These are phyloP conservation scores for Inonotus hispidus DNA, from an alignment of 1,284 basidiomycete species.

Conservation along the genomic window DNA sequence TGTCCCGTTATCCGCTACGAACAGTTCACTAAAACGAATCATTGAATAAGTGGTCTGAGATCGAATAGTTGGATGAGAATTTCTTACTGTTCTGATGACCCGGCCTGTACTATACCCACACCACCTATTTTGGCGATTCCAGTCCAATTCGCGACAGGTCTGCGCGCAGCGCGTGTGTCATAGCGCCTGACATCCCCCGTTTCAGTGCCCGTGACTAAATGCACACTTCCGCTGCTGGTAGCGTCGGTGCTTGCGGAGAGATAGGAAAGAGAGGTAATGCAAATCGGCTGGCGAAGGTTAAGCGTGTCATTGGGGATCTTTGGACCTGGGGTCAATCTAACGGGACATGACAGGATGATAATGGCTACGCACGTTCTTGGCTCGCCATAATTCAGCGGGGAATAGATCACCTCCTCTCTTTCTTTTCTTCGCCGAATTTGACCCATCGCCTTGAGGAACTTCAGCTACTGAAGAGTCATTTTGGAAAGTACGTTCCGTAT, in stretches of 20 bases:
- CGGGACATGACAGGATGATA: neutral
- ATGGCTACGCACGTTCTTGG: slow-evolving; percentile 54
- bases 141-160: slow-evolving; percentile 67
- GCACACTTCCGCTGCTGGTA: slow-evolving; percentile 31
- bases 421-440: slow-evolving; percentile 48
- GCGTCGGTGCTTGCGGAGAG: slow-evolving; percentile 32
- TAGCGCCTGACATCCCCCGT: slow-evolving; percentile 75
- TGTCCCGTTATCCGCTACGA: slow-evolving; percentile 68
- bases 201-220: slow-evolving; percentile 71
- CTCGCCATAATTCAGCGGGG: slow-evolving; percentile 73
- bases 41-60: neutral
- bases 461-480: slow-evolving; percentile 11
- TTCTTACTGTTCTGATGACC: slow-evolving; percentile 66
- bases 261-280: slow-evolving; percentile 66
- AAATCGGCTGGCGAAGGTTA: slow-evolving; percentile 75
- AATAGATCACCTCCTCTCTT: slow-evolving; percentile 63
- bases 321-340: neutral
- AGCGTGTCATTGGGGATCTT: slow-evolving; percentile 76
- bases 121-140: slow-evolving; percentile 61
- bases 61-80: neutral
- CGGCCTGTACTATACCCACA: slow-evolving; percentile 55
- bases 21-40: slow-evolving; percentile 54
- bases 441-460: slow-evolving; percentile 19
- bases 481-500: slow-evolving; percentile 64
- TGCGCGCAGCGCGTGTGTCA: slow-evolving; percentile 69